Conservation (phyloP, 2,329 filamentous ascomycete genomes). For the Fusarium sp. region DNA sequence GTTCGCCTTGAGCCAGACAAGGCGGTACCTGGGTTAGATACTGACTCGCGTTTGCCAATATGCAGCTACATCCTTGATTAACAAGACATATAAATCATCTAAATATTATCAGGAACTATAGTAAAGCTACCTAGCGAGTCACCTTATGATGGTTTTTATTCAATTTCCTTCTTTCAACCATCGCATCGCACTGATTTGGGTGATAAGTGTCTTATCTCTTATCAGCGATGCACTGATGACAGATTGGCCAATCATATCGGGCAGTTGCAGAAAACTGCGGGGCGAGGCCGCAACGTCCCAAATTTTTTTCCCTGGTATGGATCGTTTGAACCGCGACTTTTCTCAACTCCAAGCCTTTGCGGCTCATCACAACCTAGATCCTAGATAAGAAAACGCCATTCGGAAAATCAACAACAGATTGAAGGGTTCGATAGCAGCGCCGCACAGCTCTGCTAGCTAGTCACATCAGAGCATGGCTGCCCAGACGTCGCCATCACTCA, state of each 20-base stretch:
- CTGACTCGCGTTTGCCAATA: neutral
- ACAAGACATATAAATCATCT: neutral
- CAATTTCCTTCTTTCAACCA: neutral
- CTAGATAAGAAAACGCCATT: neutral
- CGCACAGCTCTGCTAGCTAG: conserved; percentile 26
- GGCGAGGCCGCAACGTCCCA: conserved; percentile 38
- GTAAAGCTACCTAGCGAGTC: neutral
- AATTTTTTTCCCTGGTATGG: conserved; percentile 42
- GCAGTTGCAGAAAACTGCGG: conserved; percentile 26
- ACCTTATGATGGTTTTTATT: neutral
- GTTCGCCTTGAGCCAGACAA: neutral
- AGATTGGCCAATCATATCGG: conserved; percentile 38
- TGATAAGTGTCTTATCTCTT: conserved; percentile 30
- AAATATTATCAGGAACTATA: neutral
- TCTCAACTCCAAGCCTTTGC: conserved; percentile 31
- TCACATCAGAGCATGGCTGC: conserved; percentile 50
- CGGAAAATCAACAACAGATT: neutral
- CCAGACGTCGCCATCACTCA: conserved; percentile 68
- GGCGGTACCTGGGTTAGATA: neutral
- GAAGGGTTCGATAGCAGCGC: conserved; percentile 15
- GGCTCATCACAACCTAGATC: conserved; percentile 6
- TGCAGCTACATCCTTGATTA: neutral
- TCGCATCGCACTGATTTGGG: neutral
- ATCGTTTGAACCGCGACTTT: conserved; percentile 22
- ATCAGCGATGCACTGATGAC: conserved; percentile 5